These are phyloP conservation scores for Carallia pectinifolia DNA, from an alignment of 345 rosid genomes.

Conservation along the genomic window DNA sequence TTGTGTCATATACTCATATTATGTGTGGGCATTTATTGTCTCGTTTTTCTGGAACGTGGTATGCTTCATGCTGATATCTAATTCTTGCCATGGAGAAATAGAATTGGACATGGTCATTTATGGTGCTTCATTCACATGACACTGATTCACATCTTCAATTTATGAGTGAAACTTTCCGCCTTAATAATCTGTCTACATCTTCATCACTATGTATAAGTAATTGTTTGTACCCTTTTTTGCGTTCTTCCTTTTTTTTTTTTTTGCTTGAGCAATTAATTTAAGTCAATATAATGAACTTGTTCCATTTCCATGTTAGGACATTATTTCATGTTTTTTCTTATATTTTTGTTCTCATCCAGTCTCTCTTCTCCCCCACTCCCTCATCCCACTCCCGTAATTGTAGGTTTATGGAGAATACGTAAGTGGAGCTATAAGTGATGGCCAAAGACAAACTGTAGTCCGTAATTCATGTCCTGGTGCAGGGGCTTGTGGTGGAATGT, in stretches of 20 bases:
- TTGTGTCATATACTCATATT: not conserved
- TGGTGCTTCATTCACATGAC: no score
- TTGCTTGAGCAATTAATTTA: not conserved
- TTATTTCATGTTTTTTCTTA: not conserved
- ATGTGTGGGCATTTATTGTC: not conserved
- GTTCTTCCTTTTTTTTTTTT: not conserved
- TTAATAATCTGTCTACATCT: no score
- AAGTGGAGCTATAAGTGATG: slow-evolving; percentile 77
- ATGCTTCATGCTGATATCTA: not conserved
- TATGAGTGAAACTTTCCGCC: no score
- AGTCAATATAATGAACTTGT: not conserved
- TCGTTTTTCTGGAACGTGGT: not conserved
- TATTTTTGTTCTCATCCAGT: not conserved
- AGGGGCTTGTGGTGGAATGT: slow-evolving; percentile 99
- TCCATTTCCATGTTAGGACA: not conserved
- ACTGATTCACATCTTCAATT: no score
- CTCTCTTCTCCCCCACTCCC: not conserved
- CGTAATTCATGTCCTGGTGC: slow-evolving; percentile 95
- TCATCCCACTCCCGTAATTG: not conserved
- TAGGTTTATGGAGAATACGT: slow-evolving; percentile 92
- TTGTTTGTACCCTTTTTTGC: not conserved
- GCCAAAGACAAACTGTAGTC: slow-evolving; percentile 66
- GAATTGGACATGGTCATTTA: not conserved
- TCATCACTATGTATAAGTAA: no score
- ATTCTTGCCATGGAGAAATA: not conserved